These are phyloP conservation scores for Balakata baccata DNA, from an alignment of 345 rosid species.

Conservation along the genomic window DNA sequence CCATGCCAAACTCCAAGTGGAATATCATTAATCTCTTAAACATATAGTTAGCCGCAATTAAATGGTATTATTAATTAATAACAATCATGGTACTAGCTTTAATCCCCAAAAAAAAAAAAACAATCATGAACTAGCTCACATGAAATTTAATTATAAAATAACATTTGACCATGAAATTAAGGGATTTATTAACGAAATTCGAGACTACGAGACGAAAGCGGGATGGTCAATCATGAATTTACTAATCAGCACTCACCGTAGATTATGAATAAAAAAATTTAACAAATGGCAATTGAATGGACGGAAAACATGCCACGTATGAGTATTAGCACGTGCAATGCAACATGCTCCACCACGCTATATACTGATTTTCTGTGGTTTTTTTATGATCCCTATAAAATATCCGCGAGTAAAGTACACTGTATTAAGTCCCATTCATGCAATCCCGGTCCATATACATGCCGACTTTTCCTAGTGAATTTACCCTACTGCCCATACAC, in stretches of 20 bases:
- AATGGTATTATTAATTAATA: not conserved
- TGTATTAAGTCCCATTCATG: slow-evolving; percentile 14
- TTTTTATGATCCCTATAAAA: slow-evolving; percentile 6
- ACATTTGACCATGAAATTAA: slow-evolving; percentile 1
- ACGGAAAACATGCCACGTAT: slow-evolving; percentile 17
- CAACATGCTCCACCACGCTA: slow-evolving; percentile 11
- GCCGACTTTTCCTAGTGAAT: not conserved
- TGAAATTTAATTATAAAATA: not conserved
- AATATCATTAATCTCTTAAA: no score
- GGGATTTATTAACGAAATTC: slow-evolving; percentile 9
- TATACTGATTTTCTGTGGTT: not conserved
- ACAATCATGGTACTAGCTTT: no score
- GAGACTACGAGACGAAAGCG: not conserved
- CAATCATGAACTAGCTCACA: not conserved
- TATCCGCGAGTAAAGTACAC: not conserved
- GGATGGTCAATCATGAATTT: not conserved
- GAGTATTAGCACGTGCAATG: slow-evolving; percentile 17
- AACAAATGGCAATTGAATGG: slow-evolving; percentile 6
- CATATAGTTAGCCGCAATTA: not conserved
- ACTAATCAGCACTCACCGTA: not conserved
- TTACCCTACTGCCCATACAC: slow-evolving; percentile 3
- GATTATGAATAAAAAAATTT: not conserved
- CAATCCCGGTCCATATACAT: not conserved
- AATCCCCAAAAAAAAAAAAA: no score
- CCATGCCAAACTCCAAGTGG: no score